These are phyloP conservation scores for Colletotrichum sp. DNA, from an alignment of 2,329 filamentous ascomycete genomes.

Conservation along the genomic window DNA sequence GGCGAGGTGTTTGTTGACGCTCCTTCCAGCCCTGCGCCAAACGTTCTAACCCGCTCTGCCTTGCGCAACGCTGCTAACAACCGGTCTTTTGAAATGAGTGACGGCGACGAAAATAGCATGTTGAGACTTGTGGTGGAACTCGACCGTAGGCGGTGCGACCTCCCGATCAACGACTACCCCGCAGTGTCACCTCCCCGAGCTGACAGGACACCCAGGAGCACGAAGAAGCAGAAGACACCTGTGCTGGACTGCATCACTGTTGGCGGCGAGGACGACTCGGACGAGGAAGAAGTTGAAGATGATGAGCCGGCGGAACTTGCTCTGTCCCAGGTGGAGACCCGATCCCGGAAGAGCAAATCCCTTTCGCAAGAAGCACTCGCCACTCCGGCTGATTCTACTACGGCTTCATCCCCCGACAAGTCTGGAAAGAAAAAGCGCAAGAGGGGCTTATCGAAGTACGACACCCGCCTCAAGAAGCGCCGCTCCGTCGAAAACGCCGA, in stretches of 20 bases:
- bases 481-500: slow-evolving; percentile 12
- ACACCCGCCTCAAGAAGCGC: slow-evolving; percentile 29
- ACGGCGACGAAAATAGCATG: slow-evolving; percentile 52
- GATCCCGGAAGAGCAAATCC: slow-evolving; percentile 6
- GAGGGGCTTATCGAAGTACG: slow-evolving; percentile 27
- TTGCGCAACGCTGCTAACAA: slow-evolving; percentile 23
- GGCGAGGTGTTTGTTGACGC: slow-evolving; percentile 57
- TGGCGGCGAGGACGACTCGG: slow-evolving; percentile 21
- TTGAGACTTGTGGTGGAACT: slow-evolving; percentile 54
- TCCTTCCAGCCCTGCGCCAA: slow-evolving; percentile 43
- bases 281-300: slow-evolving; percentile 24
- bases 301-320: slow-evolving; percentile 13
- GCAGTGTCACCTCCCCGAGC: slow-evolving; percentile 32
- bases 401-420: slow-evolving; percentile 23
- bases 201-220: not conserved
- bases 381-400: slow-evolving; percentile 5
- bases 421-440: slow-evolving; percentile 31
- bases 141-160: slow-evolving; percentile 43
- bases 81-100: slow-evolving; percentile 44
- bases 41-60: slow-evolving; percentile 27
- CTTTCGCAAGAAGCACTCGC: slow-evolving; percentile 12
- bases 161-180: slow-evolving; percentile 25
- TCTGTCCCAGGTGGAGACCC: slow-evolving; percentile 1
- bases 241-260: slow-evolving; percentile 38
- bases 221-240: slow-evolving; percentile 26